Percentiles rank a stretch among this genome's conserved stretches.
These are phyloP conservation scores for Jasminum sambac DNA, from an alignment of 257 asterid genomes.

Conservation along the genomic window DNA sequence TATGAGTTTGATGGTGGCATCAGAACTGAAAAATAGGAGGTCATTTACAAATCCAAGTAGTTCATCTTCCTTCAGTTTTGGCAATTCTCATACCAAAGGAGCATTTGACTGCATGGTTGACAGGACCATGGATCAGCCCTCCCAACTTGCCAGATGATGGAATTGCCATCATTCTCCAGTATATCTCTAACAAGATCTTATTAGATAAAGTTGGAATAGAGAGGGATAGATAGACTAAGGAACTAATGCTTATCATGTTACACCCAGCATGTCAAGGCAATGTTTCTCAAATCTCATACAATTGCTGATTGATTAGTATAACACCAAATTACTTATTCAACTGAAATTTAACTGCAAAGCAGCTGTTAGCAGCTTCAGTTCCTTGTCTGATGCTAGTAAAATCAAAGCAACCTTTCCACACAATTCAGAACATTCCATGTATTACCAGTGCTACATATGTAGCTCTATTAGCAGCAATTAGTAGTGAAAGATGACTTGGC, in stretches of 20 bases:
- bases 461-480: constrained; percentile 15
- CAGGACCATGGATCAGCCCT: not conserved
- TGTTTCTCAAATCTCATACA: not conserved
- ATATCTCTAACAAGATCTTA: not conserved
- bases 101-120: not conserved
- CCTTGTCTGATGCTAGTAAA: not conserved
- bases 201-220: not conserved
- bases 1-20: not conserved
- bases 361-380: not conserved
- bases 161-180: not conserved
- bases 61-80: not conserved
- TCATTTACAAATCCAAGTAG: not conserved
- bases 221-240: not conserved
- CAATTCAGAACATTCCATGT: constrained; percentile 15
- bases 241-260: not conserved
- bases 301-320: not conserved
- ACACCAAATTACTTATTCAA: not conserved
- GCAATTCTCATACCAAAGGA: not conserved
- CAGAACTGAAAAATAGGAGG: not conserved
- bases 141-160: not conserved
- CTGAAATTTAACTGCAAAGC: not conserved
- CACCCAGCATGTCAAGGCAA: not conserved
- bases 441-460: not conserved
- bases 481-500: constrained; percentile 21
- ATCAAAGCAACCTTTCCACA: constrained; percentile 8